These are phyloP conservation scores for Diutina ranongensis DNA, from an alignment of 1,139 yeast species.

Conservation along the genomic window DNA sequence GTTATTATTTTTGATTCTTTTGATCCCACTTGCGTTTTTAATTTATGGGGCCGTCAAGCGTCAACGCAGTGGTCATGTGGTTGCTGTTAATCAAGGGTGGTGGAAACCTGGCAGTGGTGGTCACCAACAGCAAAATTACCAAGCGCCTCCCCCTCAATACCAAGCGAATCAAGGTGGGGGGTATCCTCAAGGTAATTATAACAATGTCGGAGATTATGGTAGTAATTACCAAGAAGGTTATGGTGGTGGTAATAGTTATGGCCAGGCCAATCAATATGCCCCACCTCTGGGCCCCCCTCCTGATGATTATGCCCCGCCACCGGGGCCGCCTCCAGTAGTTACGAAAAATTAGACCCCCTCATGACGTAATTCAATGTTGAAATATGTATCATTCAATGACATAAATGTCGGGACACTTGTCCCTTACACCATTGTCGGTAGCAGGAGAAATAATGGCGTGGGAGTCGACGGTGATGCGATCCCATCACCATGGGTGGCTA, in stretches of 20 bases:
- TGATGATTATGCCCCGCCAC: conserved; percentile 3
- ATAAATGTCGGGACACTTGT: no score
- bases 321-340: conserved; percentile 4
- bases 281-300: conserved; percentile 2
- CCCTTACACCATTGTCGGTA: no score
- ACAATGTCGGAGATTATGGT: background rate
- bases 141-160: background rate
- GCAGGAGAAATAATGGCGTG: no score
- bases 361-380: no score
- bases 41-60: background rate
- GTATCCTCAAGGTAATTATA: no score
- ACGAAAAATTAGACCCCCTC: conserved; percentile 4
- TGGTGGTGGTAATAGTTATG: background rate
- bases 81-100: conserved; percentile 2
- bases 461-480: no score
- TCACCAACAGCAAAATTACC: background rate
- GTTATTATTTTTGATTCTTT: background rate
- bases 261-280: background rate
- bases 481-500: no score
- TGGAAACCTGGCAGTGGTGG: background rate
- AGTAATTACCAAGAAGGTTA: background rate
- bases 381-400: background rate
- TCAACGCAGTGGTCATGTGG: background rate
- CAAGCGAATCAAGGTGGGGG: background rate
- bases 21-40: background rate